Percentiles rank a stretch among this genome's conserved stretches.
Conservation (phyloP, 169 alveolate species). For the Plasmodium berghei region DNA sequence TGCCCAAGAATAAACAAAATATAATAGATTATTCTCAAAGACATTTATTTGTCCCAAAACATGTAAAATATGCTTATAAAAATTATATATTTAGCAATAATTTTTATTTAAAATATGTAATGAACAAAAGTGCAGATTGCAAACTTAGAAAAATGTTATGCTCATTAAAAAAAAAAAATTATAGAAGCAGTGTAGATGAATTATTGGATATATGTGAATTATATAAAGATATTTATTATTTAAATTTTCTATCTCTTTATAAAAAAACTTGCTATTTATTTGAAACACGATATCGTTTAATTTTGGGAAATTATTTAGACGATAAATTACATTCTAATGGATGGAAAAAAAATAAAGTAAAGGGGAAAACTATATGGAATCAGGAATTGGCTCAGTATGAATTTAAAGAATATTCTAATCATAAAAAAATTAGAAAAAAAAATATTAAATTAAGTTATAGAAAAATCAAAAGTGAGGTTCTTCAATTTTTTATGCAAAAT, state of each 20-base stretch:
- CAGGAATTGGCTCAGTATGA: too few relatives aligned
- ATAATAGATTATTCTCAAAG: conserved; percentile 48
- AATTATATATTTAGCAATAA: conserved; percentile 51
- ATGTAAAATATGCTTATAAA: conserved; percentile 28
- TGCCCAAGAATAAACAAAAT: not conserved
- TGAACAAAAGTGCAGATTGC: not conserved
- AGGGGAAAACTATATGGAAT: not conserved
- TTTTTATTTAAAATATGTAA: conserved; percentile 22
- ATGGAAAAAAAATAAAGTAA: not conserved
- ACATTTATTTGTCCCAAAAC: conserved; percentile 1
- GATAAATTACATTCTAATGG: conserved; percentile 1
- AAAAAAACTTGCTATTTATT: conserved; percentile 4
- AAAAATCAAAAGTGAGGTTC: not conserved
- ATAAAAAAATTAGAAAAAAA: too few relatives aligned
- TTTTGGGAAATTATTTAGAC: not conserved
- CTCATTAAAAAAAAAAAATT: conserved; percentile 11
- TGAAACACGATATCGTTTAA: not conserved
- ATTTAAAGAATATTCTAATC: too few relatives aligned
- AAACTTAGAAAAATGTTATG: conserved; percentile 1
- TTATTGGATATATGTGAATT: not conserved
- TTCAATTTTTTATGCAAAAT: not conserved
- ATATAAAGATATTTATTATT: conserved; percentile 27
- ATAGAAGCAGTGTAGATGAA: conserved; percentile 1
- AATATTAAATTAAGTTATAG: not conserved
- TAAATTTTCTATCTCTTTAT: conserved; percentile 2